These are phyloP conservation scores for Apiospora aurea DNA, from an alignment of 2,329 filamentous ascomycete genomes.

Conservation along the genomic window DNA sequence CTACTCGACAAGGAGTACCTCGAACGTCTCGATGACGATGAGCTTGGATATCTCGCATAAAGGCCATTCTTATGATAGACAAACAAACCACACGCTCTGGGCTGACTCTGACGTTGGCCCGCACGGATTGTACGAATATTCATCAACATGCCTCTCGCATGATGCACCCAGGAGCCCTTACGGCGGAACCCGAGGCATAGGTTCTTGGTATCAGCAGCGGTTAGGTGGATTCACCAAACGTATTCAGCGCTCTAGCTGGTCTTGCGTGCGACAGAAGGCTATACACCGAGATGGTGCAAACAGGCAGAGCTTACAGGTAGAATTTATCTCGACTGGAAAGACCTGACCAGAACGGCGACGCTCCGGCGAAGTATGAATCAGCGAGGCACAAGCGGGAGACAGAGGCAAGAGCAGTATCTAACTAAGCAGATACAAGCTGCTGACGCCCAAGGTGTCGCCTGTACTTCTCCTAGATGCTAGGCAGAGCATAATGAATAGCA, in stretches of 20 bases:
- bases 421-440: background rate
- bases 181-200: background rate
- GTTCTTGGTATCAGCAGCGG: background rate
- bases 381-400: background rate
- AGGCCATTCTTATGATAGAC: background rate
- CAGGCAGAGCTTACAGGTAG: slow-evolving; percentile 3
- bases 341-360: background rate
- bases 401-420: background rate
- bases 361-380: background rate
- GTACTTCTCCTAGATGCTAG: slow-evolving; percentile 2
- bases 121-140: slow-evolving; percentile 8
- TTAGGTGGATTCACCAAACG: background rate
- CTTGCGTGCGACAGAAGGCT: background rate
- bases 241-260: background rate
- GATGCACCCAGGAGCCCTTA: background rate
- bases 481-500: slow-evolving; percentile 13
- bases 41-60: slow-evolving; percentile 92
- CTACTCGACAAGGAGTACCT: slow-evolving; percentile 98
- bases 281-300: background rate
- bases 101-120: background rate
- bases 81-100: background rate
- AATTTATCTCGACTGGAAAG: background rate
- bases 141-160: background rate
- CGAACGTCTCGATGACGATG: slow-evolving; percentile 92
- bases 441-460: background rate